Percentiles rank a stretch among this genome's conserved stretches.
Evolutionary conservation across 805 yeast species (phyloP).

Genomic region (Lachancea waltii): DNA sequence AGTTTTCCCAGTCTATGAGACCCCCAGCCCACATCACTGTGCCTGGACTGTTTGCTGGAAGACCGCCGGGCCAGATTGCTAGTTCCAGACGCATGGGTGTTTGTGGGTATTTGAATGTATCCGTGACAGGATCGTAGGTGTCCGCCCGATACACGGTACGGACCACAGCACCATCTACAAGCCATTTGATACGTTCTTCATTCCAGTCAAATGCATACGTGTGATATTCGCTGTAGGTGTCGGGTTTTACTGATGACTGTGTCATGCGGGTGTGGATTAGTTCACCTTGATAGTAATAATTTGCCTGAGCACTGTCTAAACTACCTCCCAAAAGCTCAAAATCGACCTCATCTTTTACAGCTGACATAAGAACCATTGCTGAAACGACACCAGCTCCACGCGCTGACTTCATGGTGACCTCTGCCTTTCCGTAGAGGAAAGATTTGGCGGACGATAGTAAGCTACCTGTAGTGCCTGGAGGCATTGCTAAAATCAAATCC

Average conservation of each 20-base stretch:
- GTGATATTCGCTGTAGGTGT: conserved; percentile 65
- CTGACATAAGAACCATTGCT: conserved; percentile 74
- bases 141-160: conserved; percentile 59
- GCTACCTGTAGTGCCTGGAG: conserved; percentile 65
- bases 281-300: conserved; percentile 72
- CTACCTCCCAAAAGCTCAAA: conserved; percentile 79
- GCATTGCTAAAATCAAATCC: conserved; percentile 55
- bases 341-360: conserved; percentile 89
- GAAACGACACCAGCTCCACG: conserved; percentile 75
- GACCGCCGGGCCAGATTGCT: conserved; percentile 78
- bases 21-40: conserved; percentile 90
- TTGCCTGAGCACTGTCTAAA: conserved; percentile 60
- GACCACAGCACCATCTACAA: conserved; percentile 54
- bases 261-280: conserved; percentile 56
- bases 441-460: conserved; percentile 70
- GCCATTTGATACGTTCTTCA: conserved; percentile 66
- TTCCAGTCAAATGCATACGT: conserved; percentile 76
- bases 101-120: conserved; percentile 55
- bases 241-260: conserved; percentile 26
- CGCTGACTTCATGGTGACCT: conserved; percentile 64
- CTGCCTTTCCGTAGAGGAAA: conserved; percentile 77
- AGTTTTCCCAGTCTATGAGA: conserved; percentile 64
- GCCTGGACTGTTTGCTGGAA: conserved; percentile 45
- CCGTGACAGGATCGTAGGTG: conserved; percentile 55
- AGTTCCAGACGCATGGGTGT: conserved; percentile 71